A percentile compares a stretch with the other conserved stretches of the same genome.
These are phyloP conservation scores for Chalaropsis ovoidea DNA, from an alignment of 2,329 filamentous ascomycete genomes.

Conservation along the genomic window DNA sequence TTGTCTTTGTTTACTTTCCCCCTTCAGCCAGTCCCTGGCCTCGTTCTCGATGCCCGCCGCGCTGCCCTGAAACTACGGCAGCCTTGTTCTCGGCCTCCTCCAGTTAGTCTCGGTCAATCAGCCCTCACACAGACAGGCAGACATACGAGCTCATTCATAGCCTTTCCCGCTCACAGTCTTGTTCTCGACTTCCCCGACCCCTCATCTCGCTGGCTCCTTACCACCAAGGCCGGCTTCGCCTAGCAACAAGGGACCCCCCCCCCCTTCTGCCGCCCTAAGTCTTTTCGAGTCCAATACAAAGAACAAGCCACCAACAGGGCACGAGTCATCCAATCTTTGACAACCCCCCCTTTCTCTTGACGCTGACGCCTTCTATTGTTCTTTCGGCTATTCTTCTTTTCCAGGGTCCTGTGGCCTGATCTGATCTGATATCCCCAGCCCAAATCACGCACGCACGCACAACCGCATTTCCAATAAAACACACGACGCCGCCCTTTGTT, in stretches of 20 bases:
- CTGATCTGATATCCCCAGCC: neutral
- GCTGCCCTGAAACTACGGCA: constrained; percentile 2
- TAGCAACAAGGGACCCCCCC: neutral
- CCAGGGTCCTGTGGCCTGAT: neutral
- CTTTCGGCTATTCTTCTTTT: constrained; percentile 16
- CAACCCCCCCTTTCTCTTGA: constrained; percentile 10
- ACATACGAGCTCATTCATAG: too few relatives aligned
- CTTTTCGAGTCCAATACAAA: constrained; percentile 5
- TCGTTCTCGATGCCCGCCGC: neutral
- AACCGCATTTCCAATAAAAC: constrained; percentile 7
- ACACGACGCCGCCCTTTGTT: neutral
- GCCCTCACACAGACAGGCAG: too few relatives aligned
- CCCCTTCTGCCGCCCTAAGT: neutral
- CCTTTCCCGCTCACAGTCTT: neutral
- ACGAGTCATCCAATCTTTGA: constrained; percentile 10
- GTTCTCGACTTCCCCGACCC: neutral
- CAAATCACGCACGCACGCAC: neutral
- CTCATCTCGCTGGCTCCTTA: neutral
- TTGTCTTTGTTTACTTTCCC: constrained; percentile 17
- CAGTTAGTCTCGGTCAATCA: too few relatives aligned
- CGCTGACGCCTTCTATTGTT: constrained; percentile 13
- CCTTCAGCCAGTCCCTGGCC: constrained; percentile 1
- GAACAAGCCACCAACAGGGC: neutral
- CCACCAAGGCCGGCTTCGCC: neutral
- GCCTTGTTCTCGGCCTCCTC: neutral